Percentiles rank a stretch among this genome's conserved stretches.
These are phyloP conservation scores for Trichoderma asperelloides DNA, from an alignment of 495 filamentous ascomycete genomes.

Conservation along the genomic window DNA sequence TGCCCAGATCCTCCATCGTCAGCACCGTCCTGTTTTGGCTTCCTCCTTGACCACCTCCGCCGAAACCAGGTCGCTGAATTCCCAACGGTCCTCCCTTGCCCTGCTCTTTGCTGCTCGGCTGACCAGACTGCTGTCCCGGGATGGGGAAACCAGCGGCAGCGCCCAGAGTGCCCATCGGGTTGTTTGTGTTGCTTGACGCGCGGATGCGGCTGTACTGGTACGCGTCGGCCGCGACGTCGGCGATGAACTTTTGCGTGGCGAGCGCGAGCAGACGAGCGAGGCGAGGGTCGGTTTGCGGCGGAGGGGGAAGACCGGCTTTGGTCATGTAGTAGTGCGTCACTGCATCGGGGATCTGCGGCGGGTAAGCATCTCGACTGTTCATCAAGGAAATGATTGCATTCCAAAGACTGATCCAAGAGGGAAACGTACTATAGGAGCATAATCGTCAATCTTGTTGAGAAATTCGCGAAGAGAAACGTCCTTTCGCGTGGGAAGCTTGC, in stretches of 20 bases:
- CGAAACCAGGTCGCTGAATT: slow-evolving; percentile 84
- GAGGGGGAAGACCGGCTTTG: slow-evolving; percentile 83
- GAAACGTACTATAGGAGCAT: slow-evolving; percentile 80
- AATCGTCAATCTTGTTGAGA: slow-evolving; percentile 92
- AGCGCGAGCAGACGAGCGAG: slow-evolving; percentile 89
- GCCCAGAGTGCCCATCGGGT: slow-evolving; percentile 78
- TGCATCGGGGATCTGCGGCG: slow-evolving; percentile 80
- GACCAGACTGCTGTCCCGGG: slow-evolving; percentile 46
- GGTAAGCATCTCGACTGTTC: background rate
- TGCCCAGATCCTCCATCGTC: slow-evolving; percentile 97
- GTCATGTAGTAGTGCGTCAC: slow-evolving; percentile 98
- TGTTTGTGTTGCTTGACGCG: slow-evolving; percentile 76
- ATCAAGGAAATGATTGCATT: slow-evolving; percentile 17
- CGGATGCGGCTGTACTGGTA: slow-evolving; percentile 96
- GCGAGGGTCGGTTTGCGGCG: slow-evolving; percentile 74
- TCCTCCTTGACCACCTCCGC: slow-evolving; percentile 83
- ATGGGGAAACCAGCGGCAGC: slow-evolving; percentile 64
- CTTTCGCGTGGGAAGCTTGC: slow-evolving; percentile 60
- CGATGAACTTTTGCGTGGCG: slow-evolving; percentile 95
- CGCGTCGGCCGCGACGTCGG: slow-evolving; percentile 92
- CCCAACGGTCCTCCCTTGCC: slow-evolving; percentile 57
- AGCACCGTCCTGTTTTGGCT: slow-evolving; percentile 88
- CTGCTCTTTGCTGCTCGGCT: slow-evolving; percentile 48
- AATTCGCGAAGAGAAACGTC: slow-evolving; percentile 88
- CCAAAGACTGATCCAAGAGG: background rate